Conservation (phyloP, 1,284 basidiomycete genomes). For the Naganishia sp. region DNA sequence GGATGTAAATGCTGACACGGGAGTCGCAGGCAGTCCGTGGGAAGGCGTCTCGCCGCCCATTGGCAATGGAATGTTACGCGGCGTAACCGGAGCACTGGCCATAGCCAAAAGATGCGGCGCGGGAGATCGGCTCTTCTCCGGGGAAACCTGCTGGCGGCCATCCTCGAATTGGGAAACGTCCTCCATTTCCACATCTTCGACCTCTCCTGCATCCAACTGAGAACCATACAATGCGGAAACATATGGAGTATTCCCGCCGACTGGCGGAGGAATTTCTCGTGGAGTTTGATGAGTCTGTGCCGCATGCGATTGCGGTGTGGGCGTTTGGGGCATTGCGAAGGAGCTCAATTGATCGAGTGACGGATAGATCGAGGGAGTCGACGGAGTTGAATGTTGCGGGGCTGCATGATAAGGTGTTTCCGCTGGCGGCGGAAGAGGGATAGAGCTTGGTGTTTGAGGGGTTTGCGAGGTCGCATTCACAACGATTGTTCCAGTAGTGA, state of each 20-base stretch:
- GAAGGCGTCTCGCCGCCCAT: constrained; percentile 13
- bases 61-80: constrained; percentile 19
- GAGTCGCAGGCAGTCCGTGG: constrained; percentile 4
- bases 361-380: constrained; percentile 20
- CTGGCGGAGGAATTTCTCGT: constrained; percentile 39
- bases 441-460: constrained; percentile 35
- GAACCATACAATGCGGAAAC: constrained; percentile 14
- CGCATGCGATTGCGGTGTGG: not conserved
- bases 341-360: constrained; percentile 19
- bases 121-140: constrained; percentile 15
- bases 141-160: not conserved
- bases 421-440: constrained; percentile 37
- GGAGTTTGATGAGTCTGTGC: constrained; percentile 33
- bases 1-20: not conserved
- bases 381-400: constrained; percentile 2
- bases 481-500: not conserved
- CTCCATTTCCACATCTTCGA: constrained; percentile 32
- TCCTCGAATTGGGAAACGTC: constrained; percentile 22
- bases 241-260: constrained; percentile 38
- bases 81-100: constrained; percentile 1
- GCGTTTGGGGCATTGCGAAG: constrained; percentile 17
- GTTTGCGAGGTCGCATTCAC: not conserved
- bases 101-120: constrained; percentile 15
- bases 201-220: constrained; percentile 9
- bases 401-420: constrained; percentile 38